Percentiles rank a stretch among this genome's conserved stretches.
These are phyloP conservation scores for Rhizophagus sp. DNA, from an alignment of 192 early-diverging fungal species.

Conservation along the genomic window DNA sequence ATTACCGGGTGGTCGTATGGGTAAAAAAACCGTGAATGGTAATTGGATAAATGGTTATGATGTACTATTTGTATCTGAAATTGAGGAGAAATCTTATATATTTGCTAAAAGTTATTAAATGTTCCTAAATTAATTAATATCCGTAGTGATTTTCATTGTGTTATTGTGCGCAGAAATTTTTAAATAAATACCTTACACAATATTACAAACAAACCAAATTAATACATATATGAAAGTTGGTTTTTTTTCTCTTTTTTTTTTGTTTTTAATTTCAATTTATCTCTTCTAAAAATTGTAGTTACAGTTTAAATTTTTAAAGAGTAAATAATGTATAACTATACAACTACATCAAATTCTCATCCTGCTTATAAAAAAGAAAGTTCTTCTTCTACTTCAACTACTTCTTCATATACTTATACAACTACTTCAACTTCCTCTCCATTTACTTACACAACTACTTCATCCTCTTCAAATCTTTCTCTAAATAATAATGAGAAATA, in stretches of 20 bases:
- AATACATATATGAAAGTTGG: too few relatives aligned
- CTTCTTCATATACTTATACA: background rate
- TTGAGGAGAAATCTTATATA: background rate
- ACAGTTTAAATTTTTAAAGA: too few relatives aligned
- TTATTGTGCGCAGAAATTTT: too few relatives aligned
- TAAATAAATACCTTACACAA: too few relatives aligned
- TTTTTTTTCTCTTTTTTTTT: too few relatives aligned
- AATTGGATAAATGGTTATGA: slow-evolving; percentile 1
- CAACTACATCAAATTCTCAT: background rate
- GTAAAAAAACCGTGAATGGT: background rate
- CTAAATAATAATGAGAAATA: background rate
- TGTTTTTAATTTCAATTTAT: too few relatives aligned
- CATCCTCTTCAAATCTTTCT: background rate
- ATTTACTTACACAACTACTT: too few relatives aligned
- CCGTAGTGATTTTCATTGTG: too few relatives aligned
- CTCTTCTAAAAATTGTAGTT: too few relatives aligned
- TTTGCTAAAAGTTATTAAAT: background rate
- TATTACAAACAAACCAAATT: too few relatives aligned
- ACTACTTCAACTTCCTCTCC: background rate
- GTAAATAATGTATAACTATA: background rate
- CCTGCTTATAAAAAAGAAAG: background rate
- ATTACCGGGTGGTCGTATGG: background rate
- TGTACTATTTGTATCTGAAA: background rate
- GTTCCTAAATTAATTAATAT: too few relatives aligned
- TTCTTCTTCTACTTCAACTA: background rate